These are phyloP conservation scores for Pinus taeda DNA, from an alignment of 75 land plant genomes.

Conservation along the genomic window DNA sequence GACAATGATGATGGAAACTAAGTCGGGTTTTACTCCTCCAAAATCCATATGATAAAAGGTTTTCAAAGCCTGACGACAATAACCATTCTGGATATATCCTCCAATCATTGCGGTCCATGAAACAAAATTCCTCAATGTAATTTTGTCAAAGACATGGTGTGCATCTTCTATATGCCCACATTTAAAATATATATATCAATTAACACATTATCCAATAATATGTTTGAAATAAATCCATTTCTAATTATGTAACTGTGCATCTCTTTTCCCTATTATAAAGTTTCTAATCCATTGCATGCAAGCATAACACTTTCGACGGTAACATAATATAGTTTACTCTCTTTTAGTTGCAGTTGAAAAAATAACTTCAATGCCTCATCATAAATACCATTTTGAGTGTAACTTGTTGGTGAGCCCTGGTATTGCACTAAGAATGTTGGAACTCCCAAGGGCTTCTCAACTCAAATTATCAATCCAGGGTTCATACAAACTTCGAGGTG, in stretches of 20 bases:
- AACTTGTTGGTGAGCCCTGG: too few relatives aligned
- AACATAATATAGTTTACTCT: background rate
- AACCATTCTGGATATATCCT: slow-evolving; percentile 26
- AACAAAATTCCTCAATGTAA: too few relatives aligned
- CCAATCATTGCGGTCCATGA: too few relatives aligned
- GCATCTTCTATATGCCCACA: too few relatives aligned
- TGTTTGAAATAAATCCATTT: slow-evolving; percentile 11
- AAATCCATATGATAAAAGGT: background rate
- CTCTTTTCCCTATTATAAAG: slow-evolving; percentile 11
- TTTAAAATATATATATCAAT: slow-evolving; percentile 47
- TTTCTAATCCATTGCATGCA: slow-evolving; percentile 16
- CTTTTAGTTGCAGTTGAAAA: background rate
- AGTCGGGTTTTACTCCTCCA: too few relatives aligned
- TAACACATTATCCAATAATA: slow-evolving; percentile 37
- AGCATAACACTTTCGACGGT: slow-evolving; percentile 5
- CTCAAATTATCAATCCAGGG: too few relatives aligned
- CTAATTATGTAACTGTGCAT: slow-evolving; percentile 34
- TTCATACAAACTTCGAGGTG: too few relatives aligned
- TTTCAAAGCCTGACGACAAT: slow-evolving; percentile 17
- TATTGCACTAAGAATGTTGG: too few relatives aligned
- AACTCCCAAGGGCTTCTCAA: too few relatives aligned
- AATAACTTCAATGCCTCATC: background rate
- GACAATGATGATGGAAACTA: too few relatives aligned
- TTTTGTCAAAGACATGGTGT: too few relatives aligned
- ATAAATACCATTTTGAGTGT: background rate